Evolutionary conservation across 495 filamentous ascomycete genomes (phyloP).

Genomic region (Oleoguttula mirabilis): DNA sequence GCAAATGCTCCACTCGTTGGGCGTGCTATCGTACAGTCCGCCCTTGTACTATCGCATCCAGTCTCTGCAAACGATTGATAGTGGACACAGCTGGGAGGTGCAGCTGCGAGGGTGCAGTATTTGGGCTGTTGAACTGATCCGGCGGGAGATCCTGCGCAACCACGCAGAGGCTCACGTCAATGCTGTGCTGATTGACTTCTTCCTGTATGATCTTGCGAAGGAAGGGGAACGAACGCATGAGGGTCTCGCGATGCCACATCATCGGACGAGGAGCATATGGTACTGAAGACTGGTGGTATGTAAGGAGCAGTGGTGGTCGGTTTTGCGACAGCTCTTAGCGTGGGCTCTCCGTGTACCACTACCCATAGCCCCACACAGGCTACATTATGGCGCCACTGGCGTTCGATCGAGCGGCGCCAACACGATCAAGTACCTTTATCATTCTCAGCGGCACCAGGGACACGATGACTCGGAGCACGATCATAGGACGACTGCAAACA

Average conservation of each 20-base stretch:
- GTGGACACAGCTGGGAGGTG: constrained; percentile 70
- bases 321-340: no score
- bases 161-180: constrained; percentile 65
- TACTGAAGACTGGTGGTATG: no score
- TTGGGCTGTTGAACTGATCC: constrained; percentile 74
- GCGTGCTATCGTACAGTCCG: constrained; percentile 73
- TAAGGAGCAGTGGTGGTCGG: no score
- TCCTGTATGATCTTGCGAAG: constrained; percentile 89
- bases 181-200: constrained; percentile 91
- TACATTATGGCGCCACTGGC: no score
- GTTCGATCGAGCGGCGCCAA: no score
- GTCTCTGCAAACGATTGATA: constrained; percentile 47
- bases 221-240: constrained; percentile 42
- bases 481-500: no score
- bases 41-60: constrained; percentile 59
- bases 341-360: no score
- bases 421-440: no score
- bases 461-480: no score
- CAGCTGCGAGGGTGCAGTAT: constrained; percentile 55
- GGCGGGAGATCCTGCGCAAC: constrained; percentile 60
- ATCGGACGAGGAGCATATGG: constrained; percentile 11
- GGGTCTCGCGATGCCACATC: constrained; percentile 4
- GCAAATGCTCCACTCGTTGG: constrained; percentile 77
- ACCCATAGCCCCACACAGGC: no score
- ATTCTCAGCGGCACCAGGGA: no score